Evolutionary conservation across 768 basidiomycete species (phyloP).

Genomic region (Crucibulum laeve): DNA sequence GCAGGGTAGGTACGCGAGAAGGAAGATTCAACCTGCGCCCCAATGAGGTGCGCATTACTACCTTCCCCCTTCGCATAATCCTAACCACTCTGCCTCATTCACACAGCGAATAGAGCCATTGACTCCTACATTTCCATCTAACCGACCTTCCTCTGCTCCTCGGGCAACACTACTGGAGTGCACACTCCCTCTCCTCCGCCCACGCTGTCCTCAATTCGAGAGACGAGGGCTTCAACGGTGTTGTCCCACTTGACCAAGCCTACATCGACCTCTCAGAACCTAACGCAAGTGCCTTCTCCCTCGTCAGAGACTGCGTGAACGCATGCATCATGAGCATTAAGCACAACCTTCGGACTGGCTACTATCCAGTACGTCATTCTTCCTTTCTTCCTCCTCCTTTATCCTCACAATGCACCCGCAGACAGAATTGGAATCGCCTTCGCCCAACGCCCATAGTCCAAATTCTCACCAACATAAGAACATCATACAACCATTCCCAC

Average conservation of each 20-base stretch:
- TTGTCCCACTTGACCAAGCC: conserved; percentile 94
- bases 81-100: neutral
- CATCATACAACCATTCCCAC: conserved; percentile 95
- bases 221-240: conserved; percentile 80
- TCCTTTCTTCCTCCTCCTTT: neutral
- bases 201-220: conserved; percentile 68
- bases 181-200: conserved; percentile 70
- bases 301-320: conserved; percentile 82
- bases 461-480: conserved; percentile 90
- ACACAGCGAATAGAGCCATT: conserved; percentile 72
- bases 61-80: conserved; percentile 2
- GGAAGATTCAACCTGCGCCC: conserved; percentile 65
- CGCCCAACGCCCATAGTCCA: conserved; percentile 86
- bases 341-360: conserved; percentile 94
- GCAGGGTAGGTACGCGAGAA: conserved; percentile 87
- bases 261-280: conserved; percentile 88
- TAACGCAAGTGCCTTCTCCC: too few species aligned
- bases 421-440: conserved; percentile 82
- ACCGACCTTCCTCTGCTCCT: conserved; percentile 91
- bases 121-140: conserved; percentile 75
- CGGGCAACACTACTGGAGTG: conserved; percentile 95
- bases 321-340: conserved; percentile 89
- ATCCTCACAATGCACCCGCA: neutral
- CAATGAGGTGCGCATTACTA: conserved; percentile 52
- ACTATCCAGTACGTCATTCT: conserved; percentile 79